phyloP scores from a whole-genome alignment of 1,139 yeast genomes.

The Hyphopichia fennica region DNA sequence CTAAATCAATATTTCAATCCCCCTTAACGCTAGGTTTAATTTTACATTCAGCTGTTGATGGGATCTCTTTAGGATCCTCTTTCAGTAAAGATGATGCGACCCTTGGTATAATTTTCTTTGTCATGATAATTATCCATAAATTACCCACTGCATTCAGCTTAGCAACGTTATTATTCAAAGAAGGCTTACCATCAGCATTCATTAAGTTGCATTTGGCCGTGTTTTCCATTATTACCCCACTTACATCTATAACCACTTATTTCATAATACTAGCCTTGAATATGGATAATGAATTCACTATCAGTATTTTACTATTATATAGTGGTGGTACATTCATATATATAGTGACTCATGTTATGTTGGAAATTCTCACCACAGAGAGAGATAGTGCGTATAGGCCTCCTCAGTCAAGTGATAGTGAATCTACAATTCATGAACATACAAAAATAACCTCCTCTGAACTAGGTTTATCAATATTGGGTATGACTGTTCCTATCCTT shows the following conservation, averaged over 20 bases:
- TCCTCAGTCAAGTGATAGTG: slow-evolving; percentile 9
- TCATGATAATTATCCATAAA: slow-evolving; percentile 69
- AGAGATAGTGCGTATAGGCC: slow-evolving; percentile 7
- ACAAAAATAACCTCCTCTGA: slow-evolving; percentile 8
- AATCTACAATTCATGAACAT: slow-evolving; percentile 5
- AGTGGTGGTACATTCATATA: slow-evolving; percentile 75
- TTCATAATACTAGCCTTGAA: slow-evolving; percentile 31
- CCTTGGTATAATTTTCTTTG: slow-evolving; percentile 51
- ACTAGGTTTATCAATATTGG: slow-evolving; percentile 12
- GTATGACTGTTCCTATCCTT: slow-evolving; percentile 15
- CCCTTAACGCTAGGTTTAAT: slow-evolving; percentile 62
- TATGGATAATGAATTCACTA: slow-evolving; percentile 33
- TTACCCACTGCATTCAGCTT: slow-evolving; percentile 77
- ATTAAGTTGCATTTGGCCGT: slow-evolving; percentile 42
- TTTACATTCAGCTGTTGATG: slow-evolving; percentile 71
- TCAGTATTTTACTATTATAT: slow-evolving; percentile 56
- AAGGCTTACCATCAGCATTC: slow-evolving; percentile 24
- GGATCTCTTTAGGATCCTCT: slow-evolving; percentile 71
- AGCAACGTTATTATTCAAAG: slow-evolving; percentile 52
- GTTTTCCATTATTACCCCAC: slow-evolving; percentile 56
- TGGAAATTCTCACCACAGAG: slow-evolving; percentile 20
- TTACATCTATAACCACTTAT: slow-evolving; percentile 50
- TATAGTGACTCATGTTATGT: slow-evolving; percentile 66
- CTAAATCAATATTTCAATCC: slow-evolving; percentile 23
- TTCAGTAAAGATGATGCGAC: slow-evolving; percentile 45